Evolutionary conservation across 257 asterid species (phyloP).

Genomic region (Solanum ossicruentum): DNA sequence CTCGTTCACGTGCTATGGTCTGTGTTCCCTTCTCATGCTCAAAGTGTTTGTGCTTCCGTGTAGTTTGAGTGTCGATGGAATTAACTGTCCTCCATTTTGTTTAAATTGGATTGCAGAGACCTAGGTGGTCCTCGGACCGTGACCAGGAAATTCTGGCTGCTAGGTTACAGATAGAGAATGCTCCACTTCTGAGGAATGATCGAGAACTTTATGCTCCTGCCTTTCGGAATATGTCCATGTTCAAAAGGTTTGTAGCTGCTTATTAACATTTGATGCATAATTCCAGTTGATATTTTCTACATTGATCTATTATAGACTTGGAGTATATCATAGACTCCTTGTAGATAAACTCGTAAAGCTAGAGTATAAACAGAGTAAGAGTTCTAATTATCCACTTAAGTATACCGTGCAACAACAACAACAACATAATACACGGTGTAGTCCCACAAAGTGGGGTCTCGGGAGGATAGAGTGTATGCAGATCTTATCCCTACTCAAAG

Average conservation of each 20-base stretch:
- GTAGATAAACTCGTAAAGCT: background rate
- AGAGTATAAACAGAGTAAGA: background rate
- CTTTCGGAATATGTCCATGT: conserved; percentile 63
- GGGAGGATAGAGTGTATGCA: too few relatives aligned
- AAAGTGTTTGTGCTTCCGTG: background rate
- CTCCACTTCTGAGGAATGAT: conserved; percentile 40
- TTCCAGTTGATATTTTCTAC: background rate
- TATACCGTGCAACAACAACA: too few relatives aligned
- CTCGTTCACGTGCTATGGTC: conserved; percentile 88
- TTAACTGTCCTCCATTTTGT: background rate
- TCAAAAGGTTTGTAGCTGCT: conserved; percentile 47
- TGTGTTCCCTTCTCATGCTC: background rate
- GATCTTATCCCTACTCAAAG: too few relatives aligned
- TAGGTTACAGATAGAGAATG: conserved; percentile 47
- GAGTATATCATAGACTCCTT: background rate
- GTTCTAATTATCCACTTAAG: background rate
- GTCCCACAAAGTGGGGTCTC: too few relatives aligned
- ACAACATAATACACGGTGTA: too few relatives aligned
- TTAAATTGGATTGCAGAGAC: conserved; percentile 40
- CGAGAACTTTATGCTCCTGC: conserved; percentile 53
- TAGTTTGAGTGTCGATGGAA: background rate
- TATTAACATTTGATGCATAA: background rate
- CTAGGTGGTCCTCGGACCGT: conserved; percentile 72
- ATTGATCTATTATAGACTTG: background rate
- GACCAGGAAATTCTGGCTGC: conserved; percentile 62